Evolutionary conservation across 352 stramenopile genomes (phyloP).

Genomic region (Phytophthora ohioensis): DNA sequence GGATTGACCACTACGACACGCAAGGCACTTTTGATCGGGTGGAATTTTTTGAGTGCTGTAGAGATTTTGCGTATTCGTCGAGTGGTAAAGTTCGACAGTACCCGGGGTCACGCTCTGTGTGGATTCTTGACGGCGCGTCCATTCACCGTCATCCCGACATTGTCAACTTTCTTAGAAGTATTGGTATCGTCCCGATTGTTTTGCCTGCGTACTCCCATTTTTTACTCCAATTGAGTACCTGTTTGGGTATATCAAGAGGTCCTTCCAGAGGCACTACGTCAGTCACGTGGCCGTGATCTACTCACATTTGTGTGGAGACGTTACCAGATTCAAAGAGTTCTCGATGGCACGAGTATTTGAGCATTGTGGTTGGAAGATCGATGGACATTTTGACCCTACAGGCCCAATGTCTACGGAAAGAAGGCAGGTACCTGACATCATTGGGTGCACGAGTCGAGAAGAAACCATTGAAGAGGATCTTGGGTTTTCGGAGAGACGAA

Average conservation of each 20-base stretch:
- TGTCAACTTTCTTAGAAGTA: background rate
- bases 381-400: background rate
- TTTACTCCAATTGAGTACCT: background rate
- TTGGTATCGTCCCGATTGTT: background rate
- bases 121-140: background rate
- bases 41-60: background rate
- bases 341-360: background rate
- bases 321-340: background rate
- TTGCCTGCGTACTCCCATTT: background rate
- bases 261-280: background rate
- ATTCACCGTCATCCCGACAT: background rate
- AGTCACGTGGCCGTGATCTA: background rate
- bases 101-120: background rate
- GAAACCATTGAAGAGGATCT: background rate
- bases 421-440: background rate
- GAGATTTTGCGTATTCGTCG: background rate
- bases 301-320: background rate
- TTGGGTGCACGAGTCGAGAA: background rate
- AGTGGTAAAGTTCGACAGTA: background rate
- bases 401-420: background rate
- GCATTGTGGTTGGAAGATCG: background rate
- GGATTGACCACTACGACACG: background rate
- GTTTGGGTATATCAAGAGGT: constrained; percentile 1
- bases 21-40: background rate
- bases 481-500: background rate